A percentile compares a stretch with the other conserved stretches of the same genome.
phyloP scores from a whole-genome alignment of 352 stramenopile genomes.

The Globisporangium splendens region DNA sequence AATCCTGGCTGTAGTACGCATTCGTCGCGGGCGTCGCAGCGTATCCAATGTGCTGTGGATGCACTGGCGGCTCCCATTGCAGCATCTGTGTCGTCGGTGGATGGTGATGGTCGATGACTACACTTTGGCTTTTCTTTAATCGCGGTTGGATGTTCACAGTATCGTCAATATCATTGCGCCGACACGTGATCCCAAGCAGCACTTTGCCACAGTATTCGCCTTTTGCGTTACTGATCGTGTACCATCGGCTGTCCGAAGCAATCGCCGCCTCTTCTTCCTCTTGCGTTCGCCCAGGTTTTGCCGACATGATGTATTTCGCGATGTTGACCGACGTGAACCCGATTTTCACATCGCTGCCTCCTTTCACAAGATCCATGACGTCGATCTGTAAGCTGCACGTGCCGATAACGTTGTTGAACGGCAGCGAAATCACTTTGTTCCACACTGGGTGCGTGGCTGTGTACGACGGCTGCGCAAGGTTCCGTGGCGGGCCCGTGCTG shows the following conservation, averaged over 20 bases:
- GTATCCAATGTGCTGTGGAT: constrained; percentile 18
- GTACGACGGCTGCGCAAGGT: constrained; percentile 52
- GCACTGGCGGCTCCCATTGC: constrained; percentile 50
- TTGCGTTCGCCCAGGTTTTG: constrained; percentile 15
- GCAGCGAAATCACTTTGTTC: constrained; percentile 76
- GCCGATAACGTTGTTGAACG: constrained; percentile 73
- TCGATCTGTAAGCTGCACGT: constrained; percentile 76
- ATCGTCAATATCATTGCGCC: constrained; percentile 27
- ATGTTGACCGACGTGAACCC: constrained; percentile 74
- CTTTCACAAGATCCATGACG: constrained; percentile 55
- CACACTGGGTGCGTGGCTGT: constrained; percentile 72
- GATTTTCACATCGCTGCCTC: constrained; percentile 39
- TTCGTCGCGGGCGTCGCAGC: constrained; percentile 27
- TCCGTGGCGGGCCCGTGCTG: constrained; percentile 57
- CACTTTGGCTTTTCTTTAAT: constrained; percentile 73
- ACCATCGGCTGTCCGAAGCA: constrained; percentile 74
- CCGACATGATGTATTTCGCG: constrained; percentile 82
- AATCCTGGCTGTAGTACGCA: constrained; percentile 16
- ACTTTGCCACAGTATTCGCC: constrained; percentile 87
- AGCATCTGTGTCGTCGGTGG: constrained; percentile 70
- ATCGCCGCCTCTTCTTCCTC: constrained; percentile 72
- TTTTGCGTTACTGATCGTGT: constrained; percentile 82
- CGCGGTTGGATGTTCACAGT: constrained; percentile 36
- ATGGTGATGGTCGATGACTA: constrained; percentile 69
- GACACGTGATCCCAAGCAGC: constrained; percentile 75